A percentile compares a stretch with the other conserved stretches of the same genome.
Conservation (phyloP, 1,284 basidiomycete species). For the Testicularia cyperi region DNA sequence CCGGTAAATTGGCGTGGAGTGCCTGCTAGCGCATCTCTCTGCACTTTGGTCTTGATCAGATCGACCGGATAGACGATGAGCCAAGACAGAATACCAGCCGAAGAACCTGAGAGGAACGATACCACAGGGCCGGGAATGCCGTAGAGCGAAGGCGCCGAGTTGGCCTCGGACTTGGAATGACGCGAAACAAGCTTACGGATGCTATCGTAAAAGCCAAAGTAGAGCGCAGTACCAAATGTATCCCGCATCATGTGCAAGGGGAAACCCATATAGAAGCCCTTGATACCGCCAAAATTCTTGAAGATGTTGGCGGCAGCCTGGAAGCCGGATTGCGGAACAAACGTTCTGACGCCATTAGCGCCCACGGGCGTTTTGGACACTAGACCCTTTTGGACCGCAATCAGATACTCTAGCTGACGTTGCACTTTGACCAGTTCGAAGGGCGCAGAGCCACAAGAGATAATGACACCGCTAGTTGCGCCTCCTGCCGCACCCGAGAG, state of each 20-base stretch:
- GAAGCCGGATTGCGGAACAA: conserved; percentile 49
- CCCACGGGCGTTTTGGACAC: conserved; percentile 1
- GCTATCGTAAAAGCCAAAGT: conserved; percentile 58
- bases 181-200: conserved; percentile 43
- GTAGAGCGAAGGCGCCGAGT: conserved; percentile 18
- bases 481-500: conserved; percentile 65
- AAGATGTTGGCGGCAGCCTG: conserved; percentile 54
- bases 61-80: conserved; percentile 58
- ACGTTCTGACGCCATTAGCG: conserved; percentile 10
- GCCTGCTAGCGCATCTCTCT: conserved; percentile 80
- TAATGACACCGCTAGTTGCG: conserved; percentile 77
- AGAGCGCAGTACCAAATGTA: conserved; percentile 49
- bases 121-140: conserved; percentile 52
- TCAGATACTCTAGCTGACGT: conserved; percentile 84
- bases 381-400: conserved; percentile 74
- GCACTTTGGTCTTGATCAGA: conserved; percentile 88
- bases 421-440: conserved; percentile 93
- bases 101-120: conserved; percentile 54
- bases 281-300: conserved; percentile 50
- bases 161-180: conserved; percentile 25
- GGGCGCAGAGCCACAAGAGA: conserved; percentile 65
- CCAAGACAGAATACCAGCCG: conserved; percentile 55
- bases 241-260: conserved; percentile 51
- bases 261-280: conserved; percentile 58
- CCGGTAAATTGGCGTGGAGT: conserved; percentile 68